phyloP scores from a whole-genome alignment of 495 filamentous ascomycete genomes.

The Aspergillus nanangensis region DNA sequence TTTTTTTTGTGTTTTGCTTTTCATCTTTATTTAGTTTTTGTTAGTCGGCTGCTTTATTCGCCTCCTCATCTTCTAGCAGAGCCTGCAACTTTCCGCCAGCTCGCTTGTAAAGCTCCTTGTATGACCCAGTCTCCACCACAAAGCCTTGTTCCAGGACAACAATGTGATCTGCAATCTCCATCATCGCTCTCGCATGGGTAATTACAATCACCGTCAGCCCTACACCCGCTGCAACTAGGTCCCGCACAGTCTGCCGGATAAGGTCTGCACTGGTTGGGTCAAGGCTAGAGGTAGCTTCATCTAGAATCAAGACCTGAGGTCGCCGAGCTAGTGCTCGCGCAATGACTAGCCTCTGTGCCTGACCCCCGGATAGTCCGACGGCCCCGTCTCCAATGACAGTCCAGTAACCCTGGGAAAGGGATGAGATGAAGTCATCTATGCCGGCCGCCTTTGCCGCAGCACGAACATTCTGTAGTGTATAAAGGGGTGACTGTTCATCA shows the following conservation, averaged over 20 bases:
- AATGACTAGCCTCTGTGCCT: slow-evolving; percentile 78
- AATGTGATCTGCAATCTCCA: slow-evolving; percentile 67
- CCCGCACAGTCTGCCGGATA: slow-evolving; percentile 59
- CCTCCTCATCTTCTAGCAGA: slow-evolving; percentile 24
- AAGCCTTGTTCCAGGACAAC: slow-evolving; percentile 64
- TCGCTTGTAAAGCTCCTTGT: slow-evolving; percentile 44
- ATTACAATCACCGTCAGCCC: slow-evolving; percentile 60
- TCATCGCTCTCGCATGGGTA: slow-evolving; percentile 80
- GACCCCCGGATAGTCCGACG: slow-evolving; percentile 71
- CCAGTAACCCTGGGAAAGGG: slow-evolving; percentile 68
- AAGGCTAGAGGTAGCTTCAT: slow-evolving; percentile 82
- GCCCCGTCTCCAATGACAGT: slow-evolving; percentile 79
- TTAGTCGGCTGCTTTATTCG: no score
- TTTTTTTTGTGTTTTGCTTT: background rate
- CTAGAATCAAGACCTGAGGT: slow-evolving; percentile 71
- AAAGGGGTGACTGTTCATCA: slow-evolving; percentile 31
- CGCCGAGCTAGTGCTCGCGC: slow-evolving; percentile 70
- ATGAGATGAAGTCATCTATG: slow-evolving; percentile 75
- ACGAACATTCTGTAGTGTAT: slow-evolving; percentile 35
- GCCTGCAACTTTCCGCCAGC: slow-evolving; percentile 36
- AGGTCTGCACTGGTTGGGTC: slow-evolving; percentile 65
- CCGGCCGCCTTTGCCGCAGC: slow-evolving; percentile 63
- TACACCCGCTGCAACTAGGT: slow-evolving; percentile 28
- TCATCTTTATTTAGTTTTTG: background rate
- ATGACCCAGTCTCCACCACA: slow-evolving; percentile 63